Percentiles rank a stretch among this genome's conserved stretches.
Evolutionary conservation across 2,329 filamentous ascomycete genomes (phyloP).

Genomic region (Sphaerostilbella broomeana): DNA sequence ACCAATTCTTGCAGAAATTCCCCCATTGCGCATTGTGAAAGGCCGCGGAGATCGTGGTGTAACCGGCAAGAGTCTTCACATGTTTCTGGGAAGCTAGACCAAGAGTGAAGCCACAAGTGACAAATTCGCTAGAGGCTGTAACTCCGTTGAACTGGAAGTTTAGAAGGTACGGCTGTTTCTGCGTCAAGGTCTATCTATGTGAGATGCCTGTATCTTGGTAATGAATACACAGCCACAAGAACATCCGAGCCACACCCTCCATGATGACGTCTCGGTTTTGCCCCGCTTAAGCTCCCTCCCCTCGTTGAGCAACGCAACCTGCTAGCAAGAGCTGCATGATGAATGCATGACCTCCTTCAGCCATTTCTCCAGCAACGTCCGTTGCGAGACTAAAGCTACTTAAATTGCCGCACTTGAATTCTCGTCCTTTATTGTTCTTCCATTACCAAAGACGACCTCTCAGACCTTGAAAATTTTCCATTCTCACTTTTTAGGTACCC

Average conservation of each 20-base stretch:
- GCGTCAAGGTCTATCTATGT: no score
- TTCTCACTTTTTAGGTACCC: not conserved
- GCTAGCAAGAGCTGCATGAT: slow-evolving; percentile 5
- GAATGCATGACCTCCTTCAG: slow-evolving; percentile 6
- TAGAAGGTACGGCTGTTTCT: no score
- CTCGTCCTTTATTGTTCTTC: not conserved
- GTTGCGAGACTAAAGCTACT: slow-evolving; percentile 2
- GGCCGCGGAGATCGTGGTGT: no score
- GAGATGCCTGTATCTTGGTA: not conserved
- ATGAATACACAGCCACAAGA: slow-evolving; percentile 9
- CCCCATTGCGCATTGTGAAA: no score
- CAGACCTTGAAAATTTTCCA: not conserved
- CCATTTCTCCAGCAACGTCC: slow-evolving; percentile 7
- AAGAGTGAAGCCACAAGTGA: no score
- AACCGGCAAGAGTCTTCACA: no score
- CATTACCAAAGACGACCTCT: slow-evolving; percentile 3
- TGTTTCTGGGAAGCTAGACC: no score
- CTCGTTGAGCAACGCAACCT: not conserved
- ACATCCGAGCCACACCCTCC: slow-evolving; percentile 6
- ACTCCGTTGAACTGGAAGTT: no score
- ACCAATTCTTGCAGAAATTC: no score
- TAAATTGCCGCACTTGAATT: slow-evolving; percentile 8
- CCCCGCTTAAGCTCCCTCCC: slow-evolving; percentile 13
- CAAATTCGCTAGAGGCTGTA: no score
- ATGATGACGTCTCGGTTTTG: slow-evolving; percentile 15